Percentiles rank a stretch among this genome's conserved stretches.
These are phyloP conservation scores for Borealophlyctis nickersoniae DNA, from an alignment of 192 early-diverging fungal species.

Conservation along the genomic window DNA sequence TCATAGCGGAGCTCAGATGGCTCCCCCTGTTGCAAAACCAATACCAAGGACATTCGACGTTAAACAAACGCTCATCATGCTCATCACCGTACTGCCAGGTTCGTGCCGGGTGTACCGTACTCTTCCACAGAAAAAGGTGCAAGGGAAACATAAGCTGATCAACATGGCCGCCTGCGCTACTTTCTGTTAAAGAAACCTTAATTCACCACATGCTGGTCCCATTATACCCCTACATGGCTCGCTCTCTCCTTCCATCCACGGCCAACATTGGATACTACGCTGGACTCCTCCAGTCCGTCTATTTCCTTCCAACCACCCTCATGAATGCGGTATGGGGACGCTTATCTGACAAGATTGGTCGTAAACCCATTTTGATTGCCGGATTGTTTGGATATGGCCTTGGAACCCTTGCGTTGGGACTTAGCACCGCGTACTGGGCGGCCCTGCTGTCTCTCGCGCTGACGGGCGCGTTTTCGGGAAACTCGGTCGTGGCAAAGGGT, in stretches of 20 bases:
- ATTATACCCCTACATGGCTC: slow-evolving; percentile 43
- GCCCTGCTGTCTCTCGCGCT: slow-evolving; percentile 24
- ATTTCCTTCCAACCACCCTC: slow-evolving; percentile 39
- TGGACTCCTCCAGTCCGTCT: slow-evolving; percentile 36
- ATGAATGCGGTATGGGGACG: slow-evolving; percentile 39
- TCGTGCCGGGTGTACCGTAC: too few species aligned
- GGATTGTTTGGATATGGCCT: slow-evolving; percentile 35
- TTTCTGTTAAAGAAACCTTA: too few species aligned
- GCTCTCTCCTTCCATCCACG: slow-evolving; percentile 21
- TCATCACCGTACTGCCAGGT: slow-evolving; percentile 21
- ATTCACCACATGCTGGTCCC: slow-evolving; percentile 40
- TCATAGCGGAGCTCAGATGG: too few species aligned
- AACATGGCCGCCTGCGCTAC: too few species aligned
- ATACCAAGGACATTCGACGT: too few species aligned
- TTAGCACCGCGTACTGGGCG: slow-evolving; percentile 27
- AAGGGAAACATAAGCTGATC: too few species aligned
- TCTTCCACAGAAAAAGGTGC: too few species aligned
- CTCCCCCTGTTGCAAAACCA: too few species aligned
- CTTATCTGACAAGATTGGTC: slow-evolving; percentile 33
- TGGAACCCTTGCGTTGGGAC: slow-evolving; percentile 36
- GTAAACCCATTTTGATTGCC: slow-evolving; percentile 32
- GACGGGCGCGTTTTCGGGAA: slow-evolving; percentile 38
- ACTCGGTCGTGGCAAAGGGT: slow-evolving; percentile 41
- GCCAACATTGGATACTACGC: slow-evolving; percentile 28
- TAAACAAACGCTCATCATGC: slow-evolving; percentile 12